Base-by-base conservation (phyloP, 805 yeast species). In the Cephaloascus albidus region DNA sequence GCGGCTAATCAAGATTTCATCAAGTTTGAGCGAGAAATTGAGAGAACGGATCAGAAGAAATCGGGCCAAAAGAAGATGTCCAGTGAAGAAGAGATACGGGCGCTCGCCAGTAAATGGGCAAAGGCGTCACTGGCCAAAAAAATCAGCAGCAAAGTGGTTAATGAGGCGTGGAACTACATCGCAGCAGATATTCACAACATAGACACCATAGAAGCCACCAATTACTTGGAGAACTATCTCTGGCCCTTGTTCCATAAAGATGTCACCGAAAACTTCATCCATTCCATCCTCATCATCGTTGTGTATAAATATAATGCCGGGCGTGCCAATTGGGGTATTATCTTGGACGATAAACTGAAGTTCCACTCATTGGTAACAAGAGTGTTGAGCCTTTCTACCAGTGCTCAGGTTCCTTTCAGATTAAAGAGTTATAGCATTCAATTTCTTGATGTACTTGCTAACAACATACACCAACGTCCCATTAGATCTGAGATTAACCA, bases 401-500 rank as follows among this genome's bases (percentile, higher is more conserved):
- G 12, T 12, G 6, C 28, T 6, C 28, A 23, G 12, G 12, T 12
- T 12, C 12, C 28, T 6, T 12, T 23, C 28, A 23, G 46, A 3
- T 33, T 37, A 10, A 36, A 33, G 3, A 42, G 43, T 3, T 44
- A 32, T 8, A 32, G 58, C 23, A 34, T 56, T 4, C n/a, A 34
- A 10, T 62, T 61, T 36, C 38, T 63, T 34, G 37, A 40, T 2
- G 28, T 40, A 0, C 42, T 54, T 15, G 43, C 61, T 19, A 43
- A 42, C 4, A 48, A 51, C 18, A 46, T 60, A 36, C 48, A 51
- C 6, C 34, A 40, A 1, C 45, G 50, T 0, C 19, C 35, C 4
- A 42, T 58, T 2, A 46, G 60, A 28, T 40, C 37, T 16, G 42
- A 46, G 38, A 40, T 57, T 10, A 51, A 48, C 2, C 61, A 60